phyloP scores from a whole-genome alignment of 805 yeast genomes.

The Brettanomyces sp. region DNA sequence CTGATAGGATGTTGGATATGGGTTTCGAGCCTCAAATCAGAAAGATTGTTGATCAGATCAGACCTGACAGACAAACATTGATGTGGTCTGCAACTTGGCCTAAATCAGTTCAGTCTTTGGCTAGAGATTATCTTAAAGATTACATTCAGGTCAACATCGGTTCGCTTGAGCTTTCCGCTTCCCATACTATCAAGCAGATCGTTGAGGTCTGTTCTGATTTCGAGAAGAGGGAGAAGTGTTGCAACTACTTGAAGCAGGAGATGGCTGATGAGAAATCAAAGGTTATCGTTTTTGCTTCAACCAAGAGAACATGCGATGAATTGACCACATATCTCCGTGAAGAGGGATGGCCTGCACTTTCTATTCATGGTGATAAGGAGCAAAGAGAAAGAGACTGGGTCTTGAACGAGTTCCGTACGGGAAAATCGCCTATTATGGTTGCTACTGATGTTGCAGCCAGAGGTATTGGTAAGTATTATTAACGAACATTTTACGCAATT shows the following conservation, averaged over 20 bases:
- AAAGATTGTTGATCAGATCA: slow-evolving; percentile 89
- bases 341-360: slow-evolving; percentile 98
- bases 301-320: slow-evolving; percentile 96
- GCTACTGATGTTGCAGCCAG: slow-evolving; percentile 99
- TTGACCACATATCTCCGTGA: slow-evolving; percentile 83
- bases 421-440: slow-evolving; percentile 93
- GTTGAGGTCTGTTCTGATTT: slow-evolving; percentile 87
- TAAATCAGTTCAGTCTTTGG: slow-evolving; percentile 88
- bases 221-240: slow-evolving; percentile 88
- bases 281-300: slow-evolving; percentile 85
- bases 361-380: slow-evolving; percentile 97
- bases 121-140: slow-evolving; percentile 83
- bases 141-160: slow-evolving; percentile 96
- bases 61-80: slow-evolving; percentile 98
- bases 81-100: slow-evolving; percentile 99
- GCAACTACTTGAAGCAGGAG: slow-evolving; percentile 75
- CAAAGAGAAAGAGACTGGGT: slow-evolving; percentile 99
- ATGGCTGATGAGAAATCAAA: slow-evolving; percentile 66
- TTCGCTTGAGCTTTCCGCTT: slow-evolving; percentile 90
- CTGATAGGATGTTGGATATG: slow-evolving; percentile 99
- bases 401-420: slow-evolving; percentile 80
- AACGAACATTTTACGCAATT: no score
- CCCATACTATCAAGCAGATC: slow-evolving; percentile 89
- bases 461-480: slow-evolving; percentile 86
- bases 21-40: slow-evolving; percentile 99